Conservation (phyloP, 2,329 filamentous ascomycete species). For the Simplicillium sp. region DNA sequence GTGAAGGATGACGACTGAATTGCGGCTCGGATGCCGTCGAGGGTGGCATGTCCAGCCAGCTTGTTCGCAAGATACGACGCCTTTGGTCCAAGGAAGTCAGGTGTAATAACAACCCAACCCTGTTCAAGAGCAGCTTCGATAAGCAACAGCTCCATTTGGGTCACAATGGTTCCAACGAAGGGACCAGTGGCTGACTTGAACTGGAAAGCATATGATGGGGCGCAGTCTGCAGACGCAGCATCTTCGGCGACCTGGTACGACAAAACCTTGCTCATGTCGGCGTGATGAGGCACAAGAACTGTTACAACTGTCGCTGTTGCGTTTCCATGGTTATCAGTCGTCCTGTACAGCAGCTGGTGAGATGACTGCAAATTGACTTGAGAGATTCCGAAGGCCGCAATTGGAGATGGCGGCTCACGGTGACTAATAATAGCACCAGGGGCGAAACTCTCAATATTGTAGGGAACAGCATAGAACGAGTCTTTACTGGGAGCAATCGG, state of each 20-base stretch:
- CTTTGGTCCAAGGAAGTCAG: slow-evolving; percentile 3
- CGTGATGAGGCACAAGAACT: slow-evolving; percentile 18
- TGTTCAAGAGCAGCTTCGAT: slow-evolving; percentile 3
- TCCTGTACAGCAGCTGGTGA: slow-evolving; percentile 22
- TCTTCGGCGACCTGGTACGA: slow-evolving; percentile 28
- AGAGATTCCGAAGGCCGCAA: slow-evolving; percentile 1
- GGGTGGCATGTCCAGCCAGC: slow-evolving; percentile 2
- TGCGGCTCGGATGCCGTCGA: slow-evolving; percentile 3
- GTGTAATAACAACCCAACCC: slow-evolving; percentile 10
- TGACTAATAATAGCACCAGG: neutral
- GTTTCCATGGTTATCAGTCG: slow-evolving; percentile 18
- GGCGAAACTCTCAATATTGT: neutral
- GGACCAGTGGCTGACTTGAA: slow-evolving; percentile 12
- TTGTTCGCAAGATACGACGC: slow-evolving; percentile 3
- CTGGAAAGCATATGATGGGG: neutral
- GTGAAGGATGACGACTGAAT: slow-evolving; percentile 4
- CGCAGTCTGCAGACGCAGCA: slow-evolving; percentile 20
- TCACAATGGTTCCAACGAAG: slow-evolving; percentile 22
- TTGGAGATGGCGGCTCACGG: neutral
- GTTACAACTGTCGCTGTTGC: slow-evolving; percentile 22
- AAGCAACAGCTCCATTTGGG: slow-evolving; percentile 1
- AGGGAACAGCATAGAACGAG: neutral
- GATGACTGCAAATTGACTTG: neutral
- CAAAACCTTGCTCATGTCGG: slow-evolving; percentile 13
- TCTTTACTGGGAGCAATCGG: neutral